Percentiles rank a stretch among this genome's conserved stretches.
Conservation (phyloP, 2,329 filamentous ascomycete species). For the Xylariomycetidae sp. region DNA sequence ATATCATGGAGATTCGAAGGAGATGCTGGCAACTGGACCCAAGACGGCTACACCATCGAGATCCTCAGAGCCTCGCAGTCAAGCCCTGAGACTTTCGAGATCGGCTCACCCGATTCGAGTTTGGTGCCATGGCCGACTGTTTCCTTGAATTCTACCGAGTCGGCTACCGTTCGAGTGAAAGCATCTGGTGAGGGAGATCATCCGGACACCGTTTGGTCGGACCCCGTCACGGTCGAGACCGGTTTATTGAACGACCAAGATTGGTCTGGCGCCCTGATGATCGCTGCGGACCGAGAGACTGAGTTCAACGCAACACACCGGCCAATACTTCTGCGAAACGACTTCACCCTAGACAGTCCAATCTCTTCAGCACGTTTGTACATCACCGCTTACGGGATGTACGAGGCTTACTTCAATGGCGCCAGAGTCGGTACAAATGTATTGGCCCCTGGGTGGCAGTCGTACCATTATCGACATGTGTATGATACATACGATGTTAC, state of each 20-base stretch:
- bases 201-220: conserved; percentile 26
- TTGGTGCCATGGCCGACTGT: conserved; percentile 40
- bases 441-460: conserved; percentile 49
- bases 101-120: conserved; percentile 33
- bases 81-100: conserved; percentile 14
- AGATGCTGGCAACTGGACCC: conserved; percentile 35
- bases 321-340: conserved; percentile 29
- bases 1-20: conserved; percentile 43
- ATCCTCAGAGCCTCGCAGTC: conserved; percentile 20
- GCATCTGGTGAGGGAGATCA: conserved; percentile 24
- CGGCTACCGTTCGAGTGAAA: conserved; percentile 29
- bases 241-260: conserved; percentile 24
- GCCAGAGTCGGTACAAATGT: conserved; percentile 32
- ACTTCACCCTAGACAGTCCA: conserved; percentile 20
- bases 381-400: conserved; percentile 41
- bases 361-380: conserved; percentile 38
- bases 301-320: conserved; percentile 23
- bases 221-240: conserved; percentile 30
- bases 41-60: conserved; percentile 40
- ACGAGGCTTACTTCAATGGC: conserved; percentile 44
- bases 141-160: conserved; percentile 26
- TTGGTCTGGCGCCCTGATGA: conserved; percentile 29
- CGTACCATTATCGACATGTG: conserved; percentile 43
- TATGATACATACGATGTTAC: conserved; percentile 52
- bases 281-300: conserved; percentile 24